phyloP scores from a whole-genome alignment of 2,329 filamentous ascomycete genomes.

The Decorospora gaudefroyi region DNA sequence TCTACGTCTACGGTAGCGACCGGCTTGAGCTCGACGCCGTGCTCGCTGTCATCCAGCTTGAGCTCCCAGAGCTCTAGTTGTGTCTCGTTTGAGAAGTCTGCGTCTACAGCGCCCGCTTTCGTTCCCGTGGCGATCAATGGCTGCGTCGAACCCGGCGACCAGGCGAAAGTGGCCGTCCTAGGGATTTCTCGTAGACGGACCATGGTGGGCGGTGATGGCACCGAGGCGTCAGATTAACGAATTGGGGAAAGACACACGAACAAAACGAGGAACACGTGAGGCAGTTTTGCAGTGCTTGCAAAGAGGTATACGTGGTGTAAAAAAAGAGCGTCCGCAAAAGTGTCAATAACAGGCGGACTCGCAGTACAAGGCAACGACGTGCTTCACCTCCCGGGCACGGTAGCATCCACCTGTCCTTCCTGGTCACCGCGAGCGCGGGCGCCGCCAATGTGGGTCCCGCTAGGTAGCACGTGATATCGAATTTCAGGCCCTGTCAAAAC shows the following conservation, averaged over 20 bases:
- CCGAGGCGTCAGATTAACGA: constrained; percentile 35
- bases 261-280: constrained; percentile 21
- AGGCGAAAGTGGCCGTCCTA: constrained; percentile 95
- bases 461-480: constrained; percentile 33
- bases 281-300: constrained; percentile 16
- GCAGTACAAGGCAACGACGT: constrained; percentile 31
- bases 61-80: constrained; percentile 97
- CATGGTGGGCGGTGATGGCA: constrained; percentile 63
- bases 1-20: constrained; percentile 83
- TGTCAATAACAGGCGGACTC: constrained; percentile 20
- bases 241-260: constrained; percentile 24
- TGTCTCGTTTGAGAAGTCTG: constrained; percentile 96
- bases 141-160: constrained; percentile 79
- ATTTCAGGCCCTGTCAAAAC: constrained; percentile 19
- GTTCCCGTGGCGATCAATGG: constrained; percentile 92
- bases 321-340: constrained; percentile 26
- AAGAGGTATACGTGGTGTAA: constrained; percentile 23
- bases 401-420: constrained; percentile 47
- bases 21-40: constrained; percentile 82
- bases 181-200: constrained; percentile 95
- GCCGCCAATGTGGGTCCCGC: constrained; percentile 19
- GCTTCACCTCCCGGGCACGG: constrained; percentile 36
- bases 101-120: constrained; percentile 90
- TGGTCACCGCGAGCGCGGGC: constrained; percentile 28
- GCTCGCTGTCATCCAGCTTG: constrained; percentile 73